Base-by-base conservation (phyloP, 495 filamentous ascomycete genomes). In the Xylona heveae region DNA sequence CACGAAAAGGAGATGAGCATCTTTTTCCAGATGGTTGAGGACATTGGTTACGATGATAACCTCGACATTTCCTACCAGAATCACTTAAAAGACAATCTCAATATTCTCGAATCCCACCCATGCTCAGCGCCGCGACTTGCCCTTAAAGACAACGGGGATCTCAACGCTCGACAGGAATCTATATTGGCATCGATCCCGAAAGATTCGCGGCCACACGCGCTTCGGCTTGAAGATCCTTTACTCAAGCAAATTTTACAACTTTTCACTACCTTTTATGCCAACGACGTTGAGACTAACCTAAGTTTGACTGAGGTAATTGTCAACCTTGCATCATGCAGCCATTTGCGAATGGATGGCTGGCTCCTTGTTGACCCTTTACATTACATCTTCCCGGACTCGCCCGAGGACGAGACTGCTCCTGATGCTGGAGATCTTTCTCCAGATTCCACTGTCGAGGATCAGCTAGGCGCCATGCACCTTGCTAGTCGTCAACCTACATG, bases 211-310 rank as follows among this genome's bases (percentile, higher is more conserved):
- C 49, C 58, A 1, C 69, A 74, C 41, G 68, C 64, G 7, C 49
- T 85, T 12, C 59, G 64, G 14, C 62, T 64, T 12, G 72, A 78
- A 31, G 90, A 93, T 42, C 72, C 77, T 3, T 58, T 99, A 12
- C 58, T 93, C 19, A 64, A 63, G 36, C 68, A 67, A 22, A 48
- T 92, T 2, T 51, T 88, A 6, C 61, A 61, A 10, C 64, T 83
- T 4, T 51, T 95, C 20, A 61, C 68, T 14, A 67, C 62, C 0
- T 99, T 95, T 45, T 78, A 93, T 41, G 66, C 74, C 4, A 95
- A 99, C 47, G 70, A 80, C 12, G 69, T 94, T 2, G 81, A 90
- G 36, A 78, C 72, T 10, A 99, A 99, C 44, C 57, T 99, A 7
- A 70, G 71, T 1, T 54, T 92, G 5, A 94, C 90, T 0, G 74